Conservation (phyloP, 352 stramenopile species). For the Globisporangium okanoganense region DNA sequence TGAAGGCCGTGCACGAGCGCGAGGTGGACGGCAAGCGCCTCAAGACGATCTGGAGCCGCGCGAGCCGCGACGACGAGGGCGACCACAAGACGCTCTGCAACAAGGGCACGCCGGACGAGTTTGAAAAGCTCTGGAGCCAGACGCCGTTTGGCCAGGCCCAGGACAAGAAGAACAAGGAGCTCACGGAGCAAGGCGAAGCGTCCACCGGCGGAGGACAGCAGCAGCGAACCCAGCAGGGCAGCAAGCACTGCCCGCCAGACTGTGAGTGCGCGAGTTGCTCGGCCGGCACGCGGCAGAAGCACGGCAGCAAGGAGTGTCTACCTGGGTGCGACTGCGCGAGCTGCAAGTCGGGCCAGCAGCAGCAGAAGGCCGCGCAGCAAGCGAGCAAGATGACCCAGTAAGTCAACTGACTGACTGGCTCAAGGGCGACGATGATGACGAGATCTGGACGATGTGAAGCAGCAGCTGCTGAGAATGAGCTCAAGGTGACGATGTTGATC, state of each 20-base stretch:
- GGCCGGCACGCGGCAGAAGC: too few relatives aligned
- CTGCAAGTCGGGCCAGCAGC: not conserved
- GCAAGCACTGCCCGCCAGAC: too few relatives aligned
- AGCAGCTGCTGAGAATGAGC: not conserved
- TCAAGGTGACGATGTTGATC: too few relatives aligned
- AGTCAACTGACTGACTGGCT: not conserved
- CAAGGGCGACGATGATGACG: not conserved
- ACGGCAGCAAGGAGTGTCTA: not conserved
- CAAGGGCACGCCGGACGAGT: constrained; percentile 51
- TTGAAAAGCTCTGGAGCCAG: constrained; percentile 69
- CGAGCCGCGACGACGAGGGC: constrained; percentile 50
- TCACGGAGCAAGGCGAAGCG: constrained; percentile 36
- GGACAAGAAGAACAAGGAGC: constrained; percentile 51
- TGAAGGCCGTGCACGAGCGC: constrained; percentile 85
- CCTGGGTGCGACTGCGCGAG: not conserved
- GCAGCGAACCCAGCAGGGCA: not conserved
- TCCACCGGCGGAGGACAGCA: not conserved
- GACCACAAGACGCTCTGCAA: constrained; percentile 63
- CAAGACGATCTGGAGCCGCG: constrained; percentile 76
- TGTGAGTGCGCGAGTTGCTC: too few relatives aligned
- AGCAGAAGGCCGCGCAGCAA: not conserved
- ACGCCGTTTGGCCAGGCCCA: constrained; percentile 71
- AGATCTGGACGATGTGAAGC: not conserved
- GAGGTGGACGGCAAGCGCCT: constrained; percentile 53
- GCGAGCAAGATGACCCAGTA: not conserved